Conservation (phyloP, 164 flowering plant species). For the Vitis cinerea region DNA sequence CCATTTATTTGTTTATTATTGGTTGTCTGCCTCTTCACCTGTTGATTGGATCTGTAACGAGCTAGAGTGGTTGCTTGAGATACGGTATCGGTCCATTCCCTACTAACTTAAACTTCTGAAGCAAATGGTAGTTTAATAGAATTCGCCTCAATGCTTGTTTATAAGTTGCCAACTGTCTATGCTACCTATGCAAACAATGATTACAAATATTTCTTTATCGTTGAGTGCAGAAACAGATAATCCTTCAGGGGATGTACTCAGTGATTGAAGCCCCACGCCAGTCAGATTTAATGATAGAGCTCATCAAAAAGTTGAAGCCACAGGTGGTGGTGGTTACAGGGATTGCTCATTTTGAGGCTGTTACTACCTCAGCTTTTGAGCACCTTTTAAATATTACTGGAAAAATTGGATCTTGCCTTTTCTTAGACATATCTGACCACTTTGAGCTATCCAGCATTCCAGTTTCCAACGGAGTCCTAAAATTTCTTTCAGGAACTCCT, state of each 20-base stretch:
- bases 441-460: conserved; percentile 95
- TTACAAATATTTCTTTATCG: conserved; percentile 4
- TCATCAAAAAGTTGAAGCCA: conserved; percentile 85
- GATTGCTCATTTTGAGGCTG: conserved; percentile 86
- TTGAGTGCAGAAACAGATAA: conserved; percentile 40
- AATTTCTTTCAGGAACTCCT: conserved; percentile 67
- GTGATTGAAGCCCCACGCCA: conserved; percentile 96
- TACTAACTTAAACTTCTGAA: too few species aligned
- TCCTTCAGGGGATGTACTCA: conserved; percentile 40
- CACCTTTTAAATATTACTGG: conserved; percentile 72
- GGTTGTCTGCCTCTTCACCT: too few species aligned
- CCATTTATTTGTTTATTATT: too few species aligned
- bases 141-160: too few species aligned
- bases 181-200: too few species aligned
- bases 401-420: conserved; percentile 78
- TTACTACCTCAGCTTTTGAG: conserved; percentile 90
- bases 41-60: too few species aligned
- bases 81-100: too few species aligned
- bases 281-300: conserved; percentile 92
- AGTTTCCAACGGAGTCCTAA: conserved; percentile 84
- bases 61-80: too few species aligned
- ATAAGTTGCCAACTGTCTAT: too few species aligned
- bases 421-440: conserved; percentile 93
- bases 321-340: conserved; percentile 91
- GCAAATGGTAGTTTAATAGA: too few species aligned